Percentiles rank a stretch among this genome's conserved stretches.
Conservation (phyloP, 1,284 basidiomycete species). For the Rhodotorula sp. region DNA sequence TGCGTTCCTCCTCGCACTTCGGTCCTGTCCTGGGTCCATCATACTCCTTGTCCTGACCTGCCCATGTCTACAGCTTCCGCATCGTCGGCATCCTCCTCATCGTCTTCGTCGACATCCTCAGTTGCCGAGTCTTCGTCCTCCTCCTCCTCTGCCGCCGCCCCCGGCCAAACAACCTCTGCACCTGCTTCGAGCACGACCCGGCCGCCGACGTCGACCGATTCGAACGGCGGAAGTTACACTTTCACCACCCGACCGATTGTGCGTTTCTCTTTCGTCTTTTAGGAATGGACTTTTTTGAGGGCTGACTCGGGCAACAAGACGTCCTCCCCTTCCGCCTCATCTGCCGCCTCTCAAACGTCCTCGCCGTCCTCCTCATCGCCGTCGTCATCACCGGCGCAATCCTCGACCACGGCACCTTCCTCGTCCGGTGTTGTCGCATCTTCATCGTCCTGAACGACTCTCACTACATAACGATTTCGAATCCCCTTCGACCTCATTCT, state of each 20-base stretch:
- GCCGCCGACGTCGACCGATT: conserved; percentile 17
- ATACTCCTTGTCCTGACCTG: too few species aligned
- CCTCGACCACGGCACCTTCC: not conserved
- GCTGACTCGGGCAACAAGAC: conserved; percentile 8
- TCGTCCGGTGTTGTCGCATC: not conserved
- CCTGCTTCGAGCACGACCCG: not conserved
- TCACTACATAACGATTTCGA: not conserved
- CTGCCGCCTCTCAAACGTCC: not conserved
- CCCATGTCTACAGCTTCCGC: not conserved
- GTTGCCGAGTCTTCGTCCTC: not conserved
- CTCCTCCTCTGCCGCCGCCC: not conserved
- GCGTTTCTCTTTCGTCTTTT: not conserved
- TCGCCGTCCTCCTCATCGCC: not conserved
- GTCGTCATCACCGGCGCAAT: too few species aligned
- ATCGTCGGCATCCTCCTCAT: not conserved
- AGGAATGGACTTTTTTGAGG: not conserved
- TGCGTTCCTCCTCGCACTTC: too few species aligned
- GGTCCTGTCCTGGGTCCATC: too few species aligned
- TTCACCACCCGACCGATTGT: conserved; percentile 35
- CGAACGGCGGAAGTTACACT: conserved; percentile 17
- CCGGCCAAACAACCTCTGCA: not conserved
- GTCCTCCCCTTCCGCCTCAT: not conserved
- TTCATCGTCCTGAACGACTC: not conserved
- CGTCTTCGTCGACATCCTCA: not conserved
- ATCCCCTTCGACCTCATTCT: not conserved